phyloP scores from a whole-genome alignment of 2,329 filamentous ascomycete species.

The Aspergillus costaricaensis region DNA sequence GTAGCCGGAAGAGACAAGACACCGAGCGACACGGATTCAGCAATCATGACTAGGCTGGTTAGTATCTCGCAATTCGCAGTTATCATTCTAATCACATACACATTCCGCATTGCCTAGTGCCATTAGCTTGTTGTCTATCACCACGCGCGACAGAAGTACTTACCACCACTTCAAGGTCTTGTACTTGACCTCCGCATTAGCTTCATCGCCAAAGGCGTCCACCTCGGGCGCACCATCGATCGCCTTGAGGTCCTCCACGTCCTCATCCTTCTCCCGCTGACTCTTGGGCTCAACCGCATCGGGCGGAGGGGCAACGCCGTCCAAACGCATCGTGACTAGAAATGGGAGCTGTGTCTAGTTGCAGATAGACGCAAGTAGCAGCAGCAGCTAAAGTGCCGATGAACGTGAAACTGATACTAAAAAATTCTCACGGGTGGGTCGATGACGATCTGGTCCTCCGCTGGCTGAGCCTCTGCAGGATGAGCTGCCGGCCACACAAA shows the following conservation, averaged over 20 bases:
- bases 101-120: slow-evolving; percentile 41
- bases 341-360: background rate
- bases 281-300: slow-evolving; percentile 19
- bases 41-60: slow-evolving; percentile 50
- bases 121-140: slow-evolving; percentile 34
- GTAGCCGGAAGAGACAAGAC: slow-evolving; percentile 58
- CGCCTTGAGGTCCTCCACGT: slow-evolving; percentile 19
- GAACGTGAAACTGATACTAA: background rate
- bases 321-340: background rate
- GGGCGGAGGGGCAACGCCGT: slow-evolving; percentile 11
- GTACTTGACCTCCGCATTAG: slow-evolving; percentile 47
- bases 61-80: background rate
- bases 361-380: background rate
- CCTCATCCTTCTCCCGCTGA: slow-evolving; percentile 9
- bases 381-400: background rate
- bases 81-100: slow-evolving; percentile 25
- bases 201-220: slow-evolving; percentile 38
- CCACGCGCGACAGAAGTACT: background rate
- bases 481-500: background rate
- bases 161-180: slow-evolving; percentile 49
- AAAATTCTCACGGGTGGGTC: background rate
- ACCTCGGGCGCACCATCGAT: slow-evolving; percentile 8
- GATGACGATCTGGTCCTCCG: background rate
- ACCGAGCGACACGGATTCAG: slow-evolving; percentile 58
- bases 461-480: background rate